Base-by-base conservation (phyloP, 2,329 filamentous ascomycete genomes). In the Fusarium drepaniforme region DNA sequence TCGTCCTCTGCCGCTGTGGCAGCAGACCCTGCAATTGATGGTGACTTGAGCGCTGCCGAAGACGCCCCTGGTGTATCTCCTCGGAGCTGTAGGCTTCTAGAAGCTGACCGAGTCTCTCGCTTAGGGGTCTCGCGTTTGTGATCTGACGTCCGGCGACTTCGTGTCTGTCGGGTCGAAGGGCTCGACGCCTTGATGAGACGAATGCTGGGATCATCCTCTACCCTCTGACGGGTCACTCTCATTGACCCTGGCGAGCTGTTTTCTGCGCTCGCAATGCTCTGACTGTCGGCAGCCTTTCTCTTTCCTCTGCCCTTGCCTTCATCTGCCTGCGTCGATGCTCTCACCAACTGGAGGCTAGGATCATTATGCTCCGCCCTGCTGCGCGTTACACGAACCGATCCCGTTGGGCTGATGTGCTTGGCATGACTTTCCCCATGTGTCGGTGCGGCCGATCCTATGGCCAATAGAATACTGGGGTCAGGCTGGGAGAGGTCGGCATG, bases 391-490 rank as follows among this genome's bases (percentile, higher is more conserved):
- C 81, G 77, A 46, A 79, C 67, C 30, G 77, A 71, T 23, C 73
- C 57, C 12, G 56, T 68, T 42, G 73, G 68, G 61, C 77, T 72
- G 40, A 59, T 79, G 38, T 58, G 49, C 57, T 75, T 73, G 60
- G 67, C 74, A 57, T 66, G 62, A 40, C 67, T 46, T 21, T 70
- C 70, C n/a, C 69, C 33, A 21, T 65, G 70, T 23, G 33, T 73
- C 28, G 66, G 63, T 23, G 63, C 59, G 25, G 73, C 66, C 30
- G 78, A 67, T 16, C 73, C 51, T 63, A 63, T 80, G 37, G 80
- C 80, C 49, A 83, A 70, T 35, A 70, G 67, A n/a, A 81, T 63
- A 58, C 80, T 82, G 5, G 81, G 80, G 61, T 83, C 81, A 12
- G 67, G 64, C n/a, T 67, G 68, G 25, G 71, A 67, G 37, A 74